These are phyloP conservation scores for Fistulinella prunicolor DNA, from an alignment of 768 basidiomycete genomes.

Conservation along the genomic window DNA sequence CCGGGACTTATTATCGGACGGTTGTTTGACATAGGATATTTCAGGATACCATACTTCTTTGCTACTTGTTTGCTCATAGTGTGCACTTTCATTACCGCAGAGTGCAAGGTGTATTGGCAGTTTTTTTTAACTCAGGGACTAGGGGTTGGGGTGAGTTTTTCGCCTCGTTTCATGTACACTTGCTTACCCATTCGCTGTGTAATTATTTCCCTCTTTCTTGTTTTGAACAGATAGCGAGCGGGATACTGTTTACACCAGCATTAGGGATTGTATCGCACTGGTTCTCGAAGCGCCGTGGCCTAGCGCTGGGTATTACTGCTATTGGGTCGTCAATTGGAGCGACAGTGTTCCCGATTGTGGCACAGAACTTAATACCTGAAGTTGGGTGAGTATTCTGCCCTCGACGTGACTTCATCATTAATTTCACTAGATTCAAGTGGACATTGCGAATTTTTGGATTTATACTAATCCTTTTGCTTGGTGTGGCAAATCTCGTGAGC, in stretches of 20 bases:
- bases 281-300: slow-evolving; percentile 57
- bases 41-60: slow-evolving; percentile 46
- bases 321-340: slow-evolving; percentile 70
- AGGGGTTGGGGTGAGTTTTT: slow-evolving; percentile 52
- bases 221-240: slow-evolving; percentile 36
- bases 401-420: not conserved
- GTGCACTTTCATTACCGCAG: slow-evolving; percentile 61
- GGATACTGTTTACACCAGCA: slow-evolving; percentile 61
- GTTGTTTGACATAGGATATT: slow-evolving; percentile 71
- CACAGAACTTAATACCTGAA: slow-evolving; percentile 49
- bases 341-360: slow-evolving; percentile 59
- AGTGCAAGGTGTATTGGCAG: slow-evolving; percentile 76
- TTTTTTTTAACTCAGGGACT: slow-evolving; percentile 75
- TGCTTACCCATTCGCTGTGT: not conserved
- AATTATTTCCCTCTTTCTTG: not conserved
- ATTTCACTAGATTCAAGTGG: slow-evolving; percentile 63
- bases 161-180: not conserved
- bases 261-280: slow-evolving; percentile 65
- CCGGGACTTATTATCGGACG: slow-evolving; percentile 63
- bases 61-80: slow-evolving; percentile 51
- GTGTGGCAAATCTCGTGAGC: slow-evolving; percentile 51
- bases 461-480: slow-evolving; percentile 51
- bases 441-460: slow-evolving; percentile 71
- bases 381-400: slow-evolving; percentile 46
- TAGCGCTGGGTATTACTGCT: slow-evolving; percentile 61